Conservation (phyloP, 768 basidiomycete species). For the Rhizopogon salebrosus region DNA sequence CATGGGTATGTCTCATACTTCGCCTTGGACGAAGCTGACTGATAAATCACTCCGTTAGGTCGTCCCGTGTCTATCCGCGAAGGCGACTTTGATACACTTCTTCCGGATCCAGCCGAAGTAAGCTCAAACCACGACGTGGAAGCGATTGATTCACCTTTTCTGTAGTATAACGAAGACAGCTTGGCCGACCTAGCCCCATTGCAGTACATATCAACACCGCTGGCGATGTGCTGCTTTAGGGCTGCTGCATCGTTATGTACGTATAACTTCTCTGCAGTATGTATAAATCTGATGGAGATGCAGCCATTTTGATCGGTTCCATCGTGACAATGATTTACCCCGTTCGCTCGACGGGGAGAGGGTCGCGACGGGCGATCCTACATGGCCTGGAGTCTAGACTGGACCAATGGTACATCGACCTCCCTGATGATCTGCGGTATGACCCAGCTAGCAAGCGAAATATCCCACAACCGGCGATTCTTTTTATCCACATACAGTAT, state of each 20-base stretch:
- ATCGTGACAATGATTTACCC: constrained; percentile 70
- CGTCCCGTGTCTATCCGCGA: constrained; percentile 67
- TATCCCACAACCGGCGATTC: constrained; percentile 57
- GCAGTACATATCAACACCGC: constrained; percentile 36
- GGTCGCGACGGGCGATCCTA: constrained; percentile 44
- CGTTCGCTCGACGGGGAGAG: constrained; percentile 44
- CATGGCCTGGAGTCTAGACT: constrained; percentile 57
- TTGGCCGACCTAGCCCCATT: constrained; percentile 32
- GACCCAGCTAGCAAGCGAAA: constrained; percentile 49
- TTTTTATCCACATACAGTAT: constrained; percentile 70
- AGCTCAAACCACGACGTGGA: constrained; percentile 7
- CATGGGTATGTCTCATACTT: constrained; percentile 44
- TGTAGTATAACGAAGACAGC: constrained; percentile 53
- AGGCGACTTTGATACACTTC: constrained; percentile 61
- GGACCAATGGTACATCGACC: constrained; percentile 68
- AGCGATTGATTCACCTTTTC: constrained; percentile 7
- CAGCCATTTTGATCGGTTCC: constrained; percentile 63
- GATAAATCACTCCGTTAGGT: constrained; percentile 34
- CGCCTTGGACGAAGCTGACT: constrained; percentile 3
- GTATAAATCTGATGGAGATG: neutral
- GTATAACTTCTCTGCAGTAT: constrained; percentile 15
- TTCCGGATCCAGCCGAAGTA: constrained; percentile 55
- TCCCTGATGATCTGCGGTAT: constrained; percentile 60
- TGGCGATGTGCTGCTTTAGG: constrained; percentile 49
- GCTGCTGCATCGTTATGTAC: constrained; percentile 55